Percentiles rank a stretch among this genome's conserved stretches.
These are phyloP conservation scores for Fusarium xyrophilum DNA, from an alignment of 2,329 filamentous ascomycete species.

Conservation along the genomic window DNA sequence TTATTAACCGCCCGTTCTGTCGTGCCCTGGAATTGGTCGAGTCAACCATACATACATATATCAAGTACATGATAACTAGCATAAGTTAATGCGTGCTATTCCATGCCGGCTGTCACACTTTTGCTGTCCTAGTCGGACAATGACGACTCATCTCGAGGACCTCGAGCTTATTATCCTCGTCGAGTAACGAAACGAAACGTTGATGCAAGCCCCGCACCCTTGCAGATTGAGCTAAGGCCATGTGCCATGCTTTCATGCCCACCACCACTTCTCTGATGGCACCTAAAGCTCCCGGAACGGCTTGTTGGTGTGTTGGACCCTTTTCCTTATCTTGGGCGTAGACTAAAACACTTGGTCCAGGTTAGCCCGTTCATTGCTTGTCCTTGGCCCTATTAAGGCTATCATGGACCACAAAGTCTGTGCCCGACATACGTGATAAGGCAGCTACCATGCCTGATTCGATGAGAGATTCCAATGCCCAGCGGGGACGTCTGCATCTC, in stretches of 20 bases:
- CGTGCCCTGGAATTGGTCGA: constrained; percentile 9
- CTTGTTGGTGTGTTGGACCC: constrained; percentile 32
- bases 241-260: constrained; percentile 29
- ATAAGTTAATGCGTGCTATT: background rate
- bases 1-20: constrained; percentile 14
- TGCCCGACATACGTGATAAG: constrained; percentile 22
- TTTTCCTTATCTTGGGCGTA: constrained; percentile 1
- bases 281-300: constrained; percentile 11
- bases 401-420: constrained; percentile 7
- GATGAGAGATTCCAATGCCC: background rate
- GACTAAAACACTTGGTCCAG: constrained; percentile 6
- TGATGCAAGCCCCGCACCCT: constrained; percentile 38
- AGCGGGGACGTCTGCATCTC: background rate
- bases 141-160: constrained; percentile 16
- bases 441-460: constrained; percentile 11
- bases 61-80: background rate
- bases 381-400: constrained; percentile 10
- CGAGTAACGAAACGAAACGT: constrained; percentile 28
- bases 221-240: constrained; percentile 32
- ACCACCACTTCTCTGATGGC: constrained; percentile 16
- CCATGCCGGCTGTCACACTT: constrained; percentile 13
- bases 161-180: constrained; percentile 10
- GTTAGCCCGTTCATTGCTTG: constrained; percentile 6
- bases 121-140: constrained; percentile 13
- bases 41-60: background rate